Percentiles rank a stretch among this genome's conserved stretches.
Conservation (phyloP, 176 grass and related monocot genomes). For the Phoenix dactylifera region DNA sequence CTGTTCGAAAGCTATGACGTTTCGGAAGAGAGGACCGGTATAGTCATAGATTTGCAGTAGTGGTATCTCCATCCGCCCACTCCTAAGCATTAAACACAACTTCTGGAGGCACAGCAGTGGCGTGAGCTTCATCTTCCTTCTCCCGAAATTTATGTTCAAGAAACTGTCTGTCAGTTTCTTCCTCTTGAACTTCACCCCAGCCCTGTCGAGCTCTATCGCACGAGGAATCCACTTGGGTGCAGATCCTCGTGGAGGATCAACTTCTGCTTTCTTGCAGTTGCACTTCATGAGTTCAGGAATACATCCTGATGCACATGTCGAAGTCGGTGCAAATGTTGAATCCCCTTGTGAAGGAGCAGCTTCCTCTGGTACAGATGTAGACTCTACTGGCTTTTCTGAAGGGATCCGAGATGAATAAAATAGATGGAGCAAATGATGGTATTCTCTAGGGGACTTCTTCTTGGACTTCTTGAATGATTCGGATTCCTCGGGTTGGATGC, state of each 20-base stretch:
- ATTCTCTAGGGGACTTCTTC: not conserved
- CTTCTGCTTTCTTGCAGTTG: no score
- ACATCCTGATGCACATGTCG: no score
- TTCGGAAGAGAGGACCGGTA: not conserved
- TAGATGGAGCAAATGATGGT: constrained; percentile 33
- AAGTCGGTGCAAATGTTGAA: no score
- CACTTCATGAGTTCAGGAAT: no score
- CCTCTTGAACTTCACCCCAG: constrained; percentile 10
- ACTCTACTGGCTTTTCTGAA: no score
- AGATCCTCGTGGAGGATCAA: no score
- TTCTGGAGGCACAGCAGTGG: no score
- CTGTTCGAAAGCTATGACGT: constrained; percentile 30
- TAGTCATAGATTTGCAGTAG: constrained; percentile 16
- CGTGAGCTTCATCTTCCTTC: no score
- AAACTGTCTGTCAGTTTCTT: not conserved
- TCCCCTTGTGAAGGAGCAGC: no score
- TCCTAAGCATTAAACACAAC: no score
- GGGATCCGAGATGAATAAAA: not conserved
- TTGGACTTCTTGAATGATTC: no score
- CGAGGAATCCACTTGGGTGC: not conserved
- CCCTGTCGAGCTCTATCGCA: constrained; percentile 25
- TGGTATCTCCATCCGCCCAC: constrained; percentile 34
- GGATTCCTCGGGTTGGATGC: not conserved
- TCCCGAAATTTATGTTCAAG: constrained; percentile 6
- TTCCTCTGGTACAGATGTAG: no score